Evolutionary conservation across 345 rosid species (phyloP).

Genomic region (Hibiscus trionum): DNA sequence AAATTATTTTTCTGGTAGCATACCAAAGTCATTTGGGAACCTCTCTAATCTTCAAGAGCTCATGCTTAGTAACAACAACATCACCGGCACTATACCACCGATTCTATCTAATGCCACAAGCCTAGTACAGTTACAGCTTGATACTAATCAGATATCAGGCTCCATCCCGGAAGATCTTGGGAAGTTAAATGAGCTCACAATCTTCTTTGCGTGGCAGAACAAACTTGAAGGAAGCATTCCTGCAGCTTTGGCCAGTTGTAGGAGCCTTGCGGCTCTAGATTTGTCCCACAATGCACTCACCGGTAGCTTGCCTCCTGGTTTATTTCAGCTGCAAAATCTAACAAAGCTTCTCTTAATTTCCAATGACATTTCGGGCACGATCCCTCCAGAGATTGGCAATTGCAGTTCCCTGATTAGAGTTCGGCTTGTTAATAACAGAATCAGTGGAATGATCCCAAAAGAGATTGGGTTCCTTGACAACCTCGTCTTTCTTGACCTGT

Average conservation of each 20-base stretch:
- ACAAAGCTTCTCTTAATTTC: constrained; percentile 69
- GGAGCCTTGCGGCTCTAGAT: constrained; percentile 56
- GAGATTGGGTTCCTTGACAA: constrained; percentile 51
- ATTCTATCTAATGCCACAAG: constrained; percentile 50
- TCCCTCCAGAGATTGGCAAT: constrained; percentile 63
- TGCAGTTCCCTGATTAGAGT: constrained; percentile 57
- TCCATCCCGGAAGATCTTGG: constrained; percentile 67
- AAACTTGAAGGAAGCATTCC: constrained; percentile 72
- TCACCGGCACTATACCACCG: constrained; percentile 71
- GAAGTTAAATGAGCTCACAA: constrained; percentile 47
- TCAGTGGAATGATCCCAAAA: constrained; percentile 56
- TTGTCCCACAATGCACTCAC: constrained; percentile 66
- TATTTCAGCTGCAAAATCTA: constrained; percentile 63
- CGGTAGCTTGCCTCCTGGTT: constrained; percentile 50
- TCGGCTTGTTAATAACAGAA: constrained; percentile 50
- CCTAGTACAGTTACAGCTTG: constrained; percentile 70
- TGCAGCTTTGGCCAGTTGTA: constrained; percentile 44
- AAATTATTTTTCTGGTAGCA: constrained; percentile 64
- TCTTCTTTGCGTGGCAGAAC: constrained; percentile 80
- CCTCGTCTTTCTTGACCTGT: constrained; percentile 67
- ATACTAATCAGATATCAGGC: constrained; percentile 67
- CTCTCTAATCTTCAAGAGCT: constrained; percentile 62
- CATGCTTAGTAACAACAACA: constrained; percentile 77
- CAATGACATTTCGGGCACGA: constrained; percentile 60
- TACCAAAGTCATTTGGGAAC: constrained; percentile 59